A percentile compares a stretch with the other conserved stretches of the same genome.
These are phyloP conservation scores for Catharanthus roseus DNA, from an alignment of 257 asterid genomes.

Conservation along the genomic window DNA sequence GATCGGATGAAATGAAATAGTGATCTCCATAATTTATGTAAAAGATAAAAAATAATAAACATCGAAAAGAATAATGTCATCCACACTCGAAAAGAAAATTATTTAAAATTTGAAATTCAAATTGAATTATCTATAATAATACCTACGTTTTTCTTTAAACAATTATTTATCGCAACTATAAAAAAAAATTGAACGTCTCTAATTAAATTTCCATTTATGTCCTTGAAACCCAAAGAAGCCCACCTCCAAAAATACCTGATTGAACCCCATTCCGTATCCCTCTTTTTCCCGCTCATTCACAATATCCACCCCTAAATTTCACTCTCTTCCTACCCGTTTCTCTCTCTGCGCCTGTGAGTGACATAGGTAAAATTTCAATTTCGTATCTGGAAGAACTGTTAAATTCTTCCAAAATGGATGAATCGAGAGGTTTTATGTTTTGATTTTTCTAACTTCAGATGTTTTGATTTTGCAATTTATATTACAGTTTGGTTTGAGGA, in stretches of 20 bases:
- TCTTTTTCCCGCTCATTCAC: background rate
- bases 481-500: background rate
- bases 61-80: background rate
- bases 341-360: background rate
- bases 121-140: background rate
- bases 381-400: background rate
- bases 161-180: too few relatives aligned
- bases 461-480: background rate
- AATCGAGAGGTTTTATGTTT: background rate
- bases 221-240: background rate
- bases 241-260: background rate
- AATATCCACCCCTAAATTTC: background rate
- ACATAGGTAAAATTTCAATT: background rate
- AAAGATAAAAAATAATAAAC: too few relatives aligned
- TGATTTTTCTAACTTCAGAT: background rate
- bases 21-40: too few relatives aligned
- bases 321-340: background rate
- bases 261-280: background rate
- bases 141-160: background rate
- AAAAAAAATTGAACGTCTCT: background rate
- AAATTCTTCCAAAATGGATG: background rate
- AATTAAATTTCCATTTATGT: background rate
- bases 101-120: constrained; percentile 36
- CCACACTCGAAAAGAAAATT: constrained; percentile 31
- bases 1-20: too few relatives aligned